Evolutionary conservation across 1,139 yeast genomes (phyloP).

Genomic region (Yamadazyma taylorii): DNA sequence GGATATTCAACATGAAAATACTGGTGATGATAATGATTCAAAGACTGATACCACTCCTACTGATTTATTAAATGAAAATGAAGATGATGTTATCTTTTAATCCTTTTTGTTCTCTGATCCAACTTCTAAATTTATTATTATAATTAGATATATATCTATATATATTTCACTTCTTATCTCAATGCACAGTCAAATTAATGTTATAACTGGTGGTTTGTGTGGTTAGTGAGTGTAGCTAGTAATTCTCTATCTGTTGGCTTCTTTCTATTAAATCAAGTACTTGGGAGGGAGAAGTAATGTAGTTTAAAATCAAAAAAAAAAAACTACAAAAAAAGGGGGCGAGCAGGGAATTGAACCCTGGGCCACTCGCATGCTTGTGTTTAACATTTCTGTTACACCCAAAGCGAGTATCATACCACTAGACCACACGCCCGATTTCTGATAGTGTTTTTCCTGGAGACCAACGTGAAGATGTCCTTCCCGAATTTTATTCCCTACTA

Average conservation of each 20-base stretch:
- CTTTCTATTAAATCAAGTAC: neutral
- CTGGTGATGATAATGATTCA: conserved; percentile 2
- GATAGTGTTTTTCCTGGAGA: no score
- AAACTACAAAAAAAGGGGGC: conserved; percentile 15
- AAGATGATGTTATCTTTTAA: conserved; percentile 46
- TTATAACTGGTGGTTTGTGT: no score
- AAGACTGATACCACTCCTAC: conserved; percentile 16
- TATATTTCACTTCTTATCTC: conserved; percentile 1
- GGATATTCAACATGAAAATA: conserved; percentile 17
- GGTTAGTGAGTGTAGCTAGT: no score
- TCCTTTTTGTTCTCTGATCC: neutral
- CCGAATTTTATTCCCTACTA: no score
- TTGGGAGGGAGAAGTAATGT: neutral
- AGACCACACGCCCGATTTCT: conserved; percentile 31
- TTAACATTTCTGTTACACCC: no score
- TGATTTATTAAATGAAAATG: conserved; percentile 38
- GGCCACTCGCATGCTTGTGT: conserved; percentile 16
- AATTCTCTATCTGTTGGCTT: no score
- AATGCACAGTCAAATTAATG: no score
- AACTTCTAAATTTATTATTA: neutral
- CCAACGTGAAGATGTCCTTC: no score
- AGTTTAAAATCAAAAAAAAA: neutral
- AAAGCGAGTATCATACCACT: conserved; percentile 26
- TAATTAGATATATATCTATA: neutral
- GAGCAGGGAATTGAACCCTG: conserved; percentile 18